Percentiles rank a stretch among this genome's conserved stretches.
Evolutionary conservation across 169 alveolate genomes (phyloP).

Genomic region (Eimeria maxima): DNA sequence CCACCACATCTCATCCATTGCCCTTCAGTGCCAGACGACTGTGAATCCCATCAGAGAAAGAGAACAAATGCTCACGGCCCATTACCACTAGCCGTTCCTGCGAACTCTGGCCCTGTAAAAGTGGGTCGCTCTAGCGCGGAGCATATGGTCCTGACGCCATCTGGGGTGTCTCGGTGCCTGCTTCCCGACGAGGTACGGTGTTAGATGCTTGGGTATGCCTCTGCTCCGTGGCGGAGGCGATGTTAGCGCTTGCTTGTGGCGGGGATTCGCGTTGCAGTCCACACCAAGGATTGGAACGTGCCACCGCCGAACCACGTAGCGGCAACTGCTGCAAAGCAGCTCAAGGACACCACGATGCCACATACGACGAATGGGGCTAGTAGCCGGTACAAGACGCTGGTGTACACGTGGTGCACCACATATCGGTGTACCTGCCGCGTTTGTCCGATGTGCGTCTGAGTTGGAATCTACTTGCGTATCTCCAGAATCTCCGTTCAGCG

Average conservation of each 20-base stretch:
- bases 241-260: slow-evolving; percentile 92
- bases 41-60: neutral
- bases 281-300: slow-evolving; percentile 94
- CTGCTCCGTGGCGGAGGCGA: slow-evolving; percentile 93
- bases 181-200: slow-evolving; percentile 90
- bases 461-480: neutral
- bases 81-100: slow-evolving; percentile 37
- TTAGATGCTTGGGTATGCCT: slow-evolving; percentile 92
- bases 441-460: neutral
- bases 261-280: slow-evolving; percentile 93
- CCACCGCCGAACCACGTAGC: slow-evolving; percentile 93
- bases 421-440: neutral
- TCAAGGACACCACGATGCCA: slow-evolving; percentile 92
- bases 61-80: neutral
- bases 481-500: neutral
- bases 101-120: slow-evolving; percentile 56
- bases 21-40: neutral
- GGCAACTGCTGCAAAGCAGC: slow-evolving; percentile 92
- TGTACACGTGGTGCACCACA: neutral
- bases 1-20: neutral
- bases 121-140: slow-evolving; percentile 75
- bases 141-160: slow-evolving; percentile 82
- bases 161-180: slow-evolving; percentile 91
- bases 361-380: slow-evolving; percentile 78
- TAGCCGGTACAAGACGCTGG: neutral